Conservation (phyloP, 2,329 filamentous ascomycete genomes). For the Metarhizium guizhouense region DNA sequence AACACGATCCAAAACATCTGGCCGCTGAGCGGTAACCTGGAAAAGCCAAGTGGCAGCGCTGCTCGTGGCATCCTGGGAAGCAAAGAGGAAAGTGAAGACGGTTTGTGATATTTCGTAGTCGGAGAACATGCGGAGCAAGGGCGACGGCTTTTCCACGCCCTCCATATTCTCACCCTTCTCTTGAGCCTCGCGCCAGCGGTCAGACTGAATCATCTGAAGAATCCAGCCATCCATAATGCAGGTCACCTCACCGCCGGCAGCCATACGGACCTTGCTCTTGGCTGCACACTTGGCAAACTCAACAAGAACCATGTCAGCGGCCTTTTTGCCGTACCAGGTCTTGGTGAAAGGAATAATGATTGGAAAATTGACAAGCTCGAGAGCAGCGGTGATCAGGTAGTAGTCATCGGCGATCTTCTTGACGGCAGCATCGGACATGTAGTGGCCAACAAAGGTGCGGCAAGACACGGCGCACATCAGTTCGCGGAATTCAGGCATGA, state of each 20-base stretch:
- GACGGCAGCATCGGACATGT: constrained; percentile 81
- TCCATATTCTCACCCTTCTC: constrained; percentile 62
- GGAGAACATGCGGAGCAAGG: constrained; percentile 75
- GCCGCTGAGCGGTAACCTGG: constrained; percentile 86
- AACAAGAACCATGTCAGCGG: constrained; percentile 79
- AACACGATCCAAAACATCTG: constrained; percentile 83
- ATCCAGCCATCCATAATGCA: constrained; percentile 98
- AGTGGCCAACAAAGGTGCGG: constrained; percentile 94
- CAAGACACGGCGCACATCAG: constrained; percentile 91
- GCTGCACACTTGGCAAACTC: constrained; percentile 89
- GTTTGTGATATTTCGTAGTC: constrained; percentile 91
- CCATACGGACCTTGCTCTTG: constrained; percentile 89
- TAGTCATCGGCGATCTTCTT: constrained; percentile 96
- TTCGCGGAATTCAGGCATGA: constrained; percentile 89
- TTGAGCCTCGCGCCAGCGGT: constrained; percentile 70
- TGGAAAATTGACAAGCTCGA: constrained; percentile 97
- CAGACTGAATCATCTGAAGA: constrained; percentile 76
- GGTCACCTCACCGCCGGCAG: constrained; percentile 72
- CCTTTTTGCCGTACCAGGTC: constrained; percentile 96
- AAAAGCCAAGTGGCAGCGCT: constrained; percentile 92
- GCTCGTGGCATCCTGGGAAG: constrained; percentile 93
- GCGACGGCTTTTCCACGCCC: constrained; percentile 68
- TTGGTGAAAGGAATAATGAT: constrained; percentile 93
- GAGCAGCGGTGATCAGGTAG: constrained; percentile 88
- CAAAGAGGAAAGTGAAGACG: constrained; percentile 92